Evolutionary conservation across 2,329 filamentous ascomycete species (phyloP).

Genomic region (Knoxdaviesia proteae): DNA sequence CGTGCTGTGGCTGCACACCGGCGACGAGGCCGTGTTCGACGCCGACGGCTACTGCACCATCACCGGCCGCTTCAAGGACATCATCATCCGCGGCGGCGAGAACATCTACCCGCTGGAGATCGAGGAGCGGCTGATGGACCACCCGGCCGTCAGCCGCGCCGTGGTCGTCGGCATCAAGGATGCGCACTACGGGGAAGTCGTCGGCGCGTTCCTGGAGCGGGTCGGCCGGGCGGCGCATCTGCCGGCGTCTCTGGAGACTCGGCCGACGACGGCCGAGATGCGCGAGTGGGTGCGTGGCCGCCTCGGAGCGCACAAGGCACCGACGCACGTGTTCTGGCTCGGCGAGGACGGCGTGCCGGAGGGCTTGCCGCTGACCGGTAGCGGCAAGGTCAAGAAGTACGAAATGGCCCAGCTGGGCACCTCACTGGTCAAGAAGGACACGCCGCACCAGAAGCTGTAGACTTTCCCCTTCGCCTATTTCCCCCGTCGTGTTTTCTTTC

Average conservation of each 20-base stretch:
- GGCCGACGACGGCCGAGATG: conserved; percentile 31
- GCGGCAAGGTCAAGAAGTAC: conserved; percentile 50
- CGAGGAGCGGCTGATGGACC: conserved; percentile 47
- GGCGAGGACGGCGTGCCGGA: conserved; percentile 36
- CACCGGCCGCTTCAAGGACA: conserved; percentile 60
- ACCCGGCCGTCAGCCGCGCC: conserved; percentile 39
- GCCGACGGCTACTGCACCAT: conserved; percentile 50
- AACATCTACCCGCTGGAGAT: conserved; percentile 59
- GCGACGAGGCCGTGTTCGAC: conserved; percentile 49
- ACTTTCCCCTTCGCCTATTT: background rate
- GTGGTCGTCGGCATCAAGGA: conserved; percentile 51
- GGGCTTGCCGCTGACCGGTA: conserved; percentile 44
- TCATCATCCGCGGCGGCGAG: conserved; percentile 57
- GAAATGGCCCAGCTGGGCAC: conserved; percentile 37
- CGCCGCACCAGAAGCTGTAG: conserved; percentile 16
- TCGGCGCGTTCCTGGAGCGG: conserved; percentile 39
- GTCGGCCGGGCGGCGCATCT: conserved; percentile 9
- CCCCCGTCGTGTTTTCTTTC: background rate
- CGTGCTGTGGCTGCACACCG: conserved; percentile 42
- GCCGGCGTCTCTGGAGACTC: conserved; percentile 2
- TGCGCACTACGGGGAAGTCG: conserved; percentile 52
- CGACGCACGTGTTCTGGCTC: conserved; percentile 56
- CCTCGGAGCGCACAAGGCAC: conserved; percentile 47
- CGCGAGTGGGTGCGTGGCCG: conserved; percentile 39
- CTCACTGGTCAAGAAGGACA: conserved; percentile 28